Base-by-base conservation (phyloP, 2,329 filamentous ascomycete genomes). In the Orbilia quercus region DNA sequence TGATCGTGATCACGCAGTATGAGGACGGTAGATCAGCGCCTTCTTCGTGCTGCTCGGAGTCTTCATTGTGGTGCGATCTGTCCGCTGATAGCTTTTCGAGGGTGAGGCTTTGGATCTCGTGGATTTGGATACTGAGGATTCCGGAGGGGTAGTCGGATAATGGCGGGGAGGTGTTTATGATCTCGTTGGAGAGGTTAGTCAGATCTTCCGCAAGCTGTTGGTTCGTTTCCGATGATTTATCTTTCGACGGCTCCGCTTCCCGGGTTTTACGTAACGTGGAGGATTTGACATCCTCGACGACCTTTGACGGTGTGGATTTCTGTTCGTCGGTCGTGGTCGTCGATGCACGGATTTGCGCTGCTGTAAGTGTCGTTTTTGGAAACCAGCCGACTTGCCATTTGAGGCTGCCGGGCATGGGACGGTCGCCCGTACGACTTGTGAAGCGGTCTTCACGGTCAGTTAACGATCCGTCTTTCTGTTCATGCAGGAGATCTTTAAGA, bases 371-470 rank as follows among this genome's bases (percentile, higher is more conserved):
- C 0, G 94, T 92, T 82, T 96, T 97, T 77, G 90, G 89, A 77
- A 97, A 98, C 82, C 90, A 98, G 6, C 94, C 94, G 51, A 97
- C 92, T 80, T 97, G 94, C 94, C 94, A 98, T 79, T 95, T 89
- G 42, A 99, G 85, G 79, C 96, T 89, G 28, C 95, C 94, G 0
- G 95, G 94, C 94, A 98, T 98, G 50, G 87, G 86, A 89, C 92
- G 18, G 90, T 88, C 77, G 94, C 90, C 82, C 95, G 88, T 12
- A 93, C 94, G 25, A 86, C 84, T 1, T 97, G 86, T 77, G 89
- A 92, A 0, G 91, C 96, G 5, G 91, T 85, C 77, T 96, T 92
- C 3, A 91, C 90, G 77, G 92, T 96, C 91, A 96, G 96, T 79
- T n/a, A 58, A 28, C 22, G 18, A 16, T 5, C 47, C 45, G n/a